These are phyloP conservation scores for Capsella bursapastoris DNA, from an alignment of 345 rosid species.

Conservation along the genomic window DNA sequence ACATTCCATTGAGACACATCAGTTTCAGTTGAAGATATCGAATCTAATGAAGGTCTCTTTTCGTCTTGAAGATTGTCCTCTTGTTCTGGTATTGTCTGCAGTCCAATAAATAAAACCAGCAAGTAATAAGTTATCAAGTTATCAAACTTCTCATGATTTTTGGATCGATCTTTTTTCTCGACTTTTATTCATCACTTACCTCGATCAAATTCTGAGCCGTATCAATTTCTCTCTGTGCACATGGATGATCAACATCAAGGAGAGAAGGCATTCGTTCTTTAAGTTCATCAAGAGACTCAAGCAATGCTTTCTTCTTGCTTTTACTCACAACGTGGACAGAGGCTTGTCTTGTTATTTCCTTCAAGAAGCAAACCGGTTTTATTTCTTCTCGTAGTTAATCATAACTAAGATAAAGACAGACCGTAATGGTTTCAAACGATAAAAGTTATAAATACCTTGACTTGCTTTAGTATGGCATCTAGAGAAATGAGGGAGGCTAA, in stretches of 20 bases:
- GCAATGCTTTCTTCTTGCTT: conserved; percentile 82
- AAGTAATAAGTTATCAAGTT: conserved; percentile 2
- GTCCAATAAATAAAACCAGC: conserved; percentile 7
- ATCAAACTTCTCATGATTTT: conserved; percentile 4
- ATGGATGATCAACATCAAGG: conserved; percentile 96
- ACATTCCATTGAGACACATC: conserved; percentile 98
- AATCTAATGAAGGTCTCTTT: conserved; percentile 54
- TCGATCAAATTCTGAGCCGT: conserved; percentile 67
- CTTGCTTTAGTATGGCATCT: conserved; percentile 90
- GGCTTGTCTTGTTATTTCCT: conserved; percentile 83
- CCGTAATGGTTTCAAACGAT: neutral
- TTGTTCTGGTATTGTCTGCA: conserved; percentile 80
- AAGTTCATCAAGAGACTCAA: conserved; percentile 78
- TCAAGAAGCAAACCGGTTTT: conserved; percentile 34
- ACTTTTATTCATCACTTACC: conserved; percentile 50
- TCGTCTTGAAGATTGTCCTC: conserved; percentile 58
- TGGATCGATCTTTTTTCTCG: neutral
- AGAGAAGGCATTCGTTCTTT: conserved; percentile 92
- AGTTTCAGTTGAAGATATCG: conserved; percentile 59
- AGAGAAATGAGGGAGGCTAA: conserved; percentile 95
- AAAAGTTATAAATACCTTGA: conserved; percentile 62
- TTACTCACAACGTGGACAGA: conserved; percentile 71
- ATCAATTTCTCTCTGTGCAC: conserved; percentile 82
- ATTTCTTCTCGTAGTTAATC: neutral
- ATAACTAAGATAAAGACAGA: conserved; percentile 2